Evolutionary conservation across 2,329 filamentous ascomycete genomes (phyloP).

Genomic region (Fusarium globosum): DNA sequence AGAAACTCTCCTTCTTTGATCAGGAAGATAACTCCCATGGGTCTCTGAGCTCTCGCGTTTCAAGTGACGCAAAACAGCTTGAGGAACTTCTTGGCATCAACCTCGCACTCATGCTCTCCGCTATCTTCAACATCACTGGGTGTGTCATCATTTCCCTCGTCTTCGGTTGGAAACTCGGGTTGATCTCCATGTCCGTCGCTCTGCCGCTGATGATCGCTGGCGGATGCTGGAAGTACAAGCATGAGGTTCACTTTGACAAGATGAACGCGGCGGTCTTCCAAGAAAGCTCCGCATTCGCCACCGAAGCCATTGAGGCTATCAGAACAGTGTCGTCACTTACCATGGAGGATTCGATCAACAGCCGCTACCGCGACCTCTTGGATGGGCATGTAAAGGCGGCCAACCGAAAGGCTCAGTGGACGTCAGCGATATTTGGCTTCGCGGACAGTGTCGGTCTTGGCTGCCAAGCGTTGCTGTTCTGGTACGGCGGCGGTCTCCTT

Average conservation of each 20-base stretch:
- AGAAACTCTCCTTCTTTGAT: constrained; percentile 47
- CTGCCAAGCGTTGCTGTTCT: constrained; percentile 65
- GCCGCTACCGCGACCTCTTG: constrained; percentile 52
- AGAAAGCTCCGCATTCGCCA: constrained; percentile 70
- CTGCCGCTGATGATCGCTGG: constrained; percentile 50
- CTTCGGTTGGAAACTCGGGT: constrained; percentile 53
- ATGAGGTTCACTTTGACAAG: constrained; percentile 66
- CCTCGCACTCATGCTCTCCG: constrained; percentile 44
- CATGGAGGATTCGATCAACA: constrained; percentile 66
- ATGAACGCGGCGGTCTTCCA: constrained; percentile 68
- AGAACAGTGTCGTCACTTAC: constrained; percentile 71
- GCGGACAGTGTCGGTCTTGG: constrained; percentile 52
- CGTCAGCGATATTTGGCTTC: constrained; percentile 49
- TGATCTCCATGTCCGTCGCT: constrained; percentile 52
- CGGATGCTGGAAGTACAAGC: constrained; percentile 54
- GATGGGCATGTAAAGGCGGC: constrained; percentile 49
- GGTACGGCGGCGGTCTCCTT: constrained; percentile 54
- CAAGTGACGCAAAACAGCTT: constrained; percentile 47
- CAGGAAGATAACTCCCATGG: constrained; percentile 46
- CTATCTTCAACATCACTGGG: constrained; percentile 46
- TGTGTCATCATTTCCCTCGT: constrained; percentile 46
- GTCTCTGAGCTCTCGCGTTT: constrained; percentile 42
- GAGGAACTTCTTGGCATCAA: constrained; percentile 50
- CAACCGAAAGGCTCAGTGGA: constrained; percentile 47
- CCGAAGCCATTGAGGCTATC: constrained; percentile 71